Conservation (phyloP, 2,329 filamentous ascomycete species). For the Alternaria burnsii region DNA sequence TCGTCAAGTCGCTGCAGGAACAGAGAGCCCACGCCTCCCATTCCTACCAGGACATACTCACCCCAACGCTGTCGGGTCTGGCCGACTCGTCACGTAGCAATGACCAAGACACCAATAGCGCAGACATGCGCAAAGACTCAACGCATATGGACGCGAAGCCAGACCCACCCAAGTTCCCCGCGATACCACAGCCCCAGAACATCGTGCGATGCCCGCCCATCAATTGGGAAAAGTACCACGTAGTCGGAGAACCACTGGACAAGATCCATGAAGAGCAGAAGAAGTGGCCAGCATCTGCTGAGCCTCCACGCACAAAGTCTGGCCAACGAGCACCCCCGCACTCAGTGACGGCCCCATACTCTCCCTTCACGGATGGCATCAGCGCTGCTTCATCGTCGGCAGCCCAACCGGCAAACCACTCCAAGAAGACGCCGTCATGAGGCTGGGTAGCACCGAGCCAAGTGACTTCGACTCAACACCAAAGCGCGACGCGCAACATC, state of each 20-base stretch:
- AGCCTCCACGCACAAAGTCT: slow-evolving; percentile 46
- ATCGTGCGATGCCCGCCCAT: slow-evolving; percentile 86
- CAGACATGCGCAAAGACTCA: slow-evolving; percentile 42
- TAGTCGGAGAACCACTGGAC: slow-evolving; percentile 86
- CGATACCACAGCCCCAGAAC: slow-evolving; percentile 79
- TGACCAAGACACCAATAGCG: slow-evolving; percentile 27
- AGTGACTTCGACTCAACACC: not conserved
- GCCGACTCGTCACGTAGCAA: slow-evolving; percentile 40
- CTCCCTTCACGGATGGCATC: slow-evolving; percentile 64
- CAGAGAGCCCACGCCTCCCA: slow-evolving; percentile 60
- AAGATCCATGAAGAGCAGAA: slow-evolving; percentile 84
- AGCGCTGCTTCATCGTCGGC: slow-evolving; percentile 32
- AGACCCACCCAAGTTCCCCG: slow-evolving; percentile 60
- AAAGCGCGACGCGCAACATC: slow-evolving; percentile 8
- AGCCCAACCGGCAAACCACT: slow-evolving; percentile 34
- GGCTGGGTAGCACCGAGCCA: slow-evolving; percentile 8
- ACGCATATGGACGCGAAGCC: slow-evolving; percentile 26
- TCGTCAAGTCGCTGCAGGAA: slow-evolving; percentile 71
- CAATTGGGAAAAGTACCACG: slow-evolving; percentile 93
- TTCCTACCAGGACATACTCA: slow-evolving; percentile 44
- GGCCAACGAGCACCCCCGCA: slow-evolving; percentile 58
- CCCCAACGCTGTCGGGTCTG: slow-evolving; percentile 49
- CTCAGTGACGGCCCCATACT: slow-evolving; percentile 66
- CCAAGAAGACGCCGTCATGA: slow-evolving; percentile 45
- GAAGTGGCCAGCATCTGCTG: slow-evolving; percentile 52